These are phyloP conservation scores for Telopea speciosissima DNA, from an alignment of 177 flowering plant genomes.

Conservation along the genomic window DNA sequence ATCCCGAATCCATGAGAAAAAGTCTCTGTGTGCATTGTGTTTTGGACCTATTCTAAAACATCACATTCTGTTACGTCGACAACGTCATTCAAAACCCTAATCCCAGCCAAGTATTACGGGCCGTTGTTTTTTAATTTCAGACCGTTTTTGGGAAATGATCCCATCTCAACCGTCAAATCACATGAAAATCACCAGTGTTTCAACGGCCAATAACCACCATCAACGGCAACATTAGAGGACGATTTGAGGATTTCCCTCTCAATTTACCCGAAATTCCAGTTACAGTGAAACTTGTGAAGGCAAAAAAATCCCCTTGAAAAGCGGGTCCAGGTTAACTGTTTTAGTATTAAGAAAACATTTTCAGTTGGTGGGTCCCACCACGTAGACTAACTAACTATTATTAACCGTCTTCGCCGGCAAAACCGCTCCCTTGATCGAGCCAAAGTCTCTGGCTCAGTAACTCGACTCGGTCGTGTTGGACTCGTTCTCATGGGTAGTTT, in stretches of 20 bases:
- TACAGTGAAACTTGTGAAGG: neutral
- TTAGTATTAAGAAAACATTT: too few species aligned
- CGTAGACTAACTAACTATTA: too few species aligned
- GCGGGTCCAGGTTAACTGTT: constrained; percentile 3
- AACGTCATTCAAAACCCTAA: constrained; percentile 9
- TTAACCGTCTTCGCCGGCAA: too few species aligned
- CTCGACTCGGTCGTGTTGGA: too few species aligned
- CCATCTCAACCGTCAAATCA: neutral
- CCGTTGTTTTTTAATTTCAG: constrained; percentile 7
- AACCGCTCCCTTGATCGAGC: too few species aligned
- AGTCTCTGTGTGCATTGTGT: too few species aligned
- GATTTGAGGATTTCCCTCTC: constrained; percentile 7
- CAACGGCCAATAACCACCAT: constrained; percentile 32
- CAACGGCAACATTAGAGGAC: constrained; percentile 26
- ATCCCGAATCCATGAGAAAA: too few species aligned
- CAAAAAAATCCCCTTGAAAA: neutral
- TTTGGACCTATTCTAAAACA: too few species aligned
- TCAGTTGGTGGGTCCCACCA: too few species aligned
- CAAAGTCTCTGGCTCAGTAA: too few species aligned
- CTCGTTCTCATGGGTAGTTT: too few species aligned
- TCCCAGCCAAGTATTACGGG: constrained; percentile 15
- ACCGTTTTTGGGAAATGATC: neutral
- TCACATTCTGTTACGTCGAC: too few species aligned
- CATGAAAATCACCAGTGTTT: neutral
- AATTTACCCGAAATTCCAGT: neutral